Evolutionary conservation across 345 rosid species (phyloP).

Genomic region (Boechera stricta): DNA sequence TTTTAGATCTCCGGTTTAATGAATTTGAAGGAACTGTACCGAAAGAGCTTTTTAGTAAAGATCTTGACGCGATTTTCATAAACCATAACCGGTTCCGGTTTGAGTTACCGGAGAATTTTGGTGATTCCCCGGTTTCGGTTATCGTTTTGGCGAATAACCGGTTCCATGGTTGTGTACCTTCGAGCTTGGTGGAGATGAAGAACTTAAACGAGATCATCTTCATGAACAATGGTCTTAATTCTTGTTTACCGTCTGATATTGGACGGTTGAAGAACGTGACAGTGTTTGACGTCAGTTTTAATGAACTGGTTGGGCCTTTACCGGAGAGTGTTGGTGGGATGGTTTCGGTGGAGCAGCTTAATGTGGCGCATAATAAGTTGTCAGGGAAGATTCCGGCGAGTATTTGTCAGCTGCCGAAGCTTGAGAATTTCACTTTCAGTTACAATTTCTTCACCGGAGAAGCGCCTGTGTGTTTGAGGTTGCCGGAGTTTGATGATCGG

Average conservation of each 20-base stretch:
- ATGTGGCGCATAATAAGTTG: conserved; percentile 74
- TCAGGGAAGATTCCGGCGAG: conserved; percentile 64
- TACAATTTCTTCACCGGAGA: conserved; percentile 78
- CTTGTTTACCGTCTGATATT: conserved; percentile 69
- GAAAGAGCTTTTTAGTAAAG: conserved; percentile 63
- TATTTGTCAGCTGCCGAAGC: conserved; percentile 63
- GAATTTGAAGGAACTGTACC: conserved; percentile 82
- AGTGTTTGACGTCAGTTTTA: conserved; percentile 70
- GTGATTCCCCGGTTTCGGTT: conserved; percentile 80
- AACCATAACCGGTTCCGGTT: conserved; percentile 73
- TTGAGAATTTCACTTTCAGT: conserved; percentile 68
- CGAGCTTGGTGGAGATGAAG: conserved; percentile 70
- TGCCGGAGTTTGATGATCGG: conserved; percentile 58
- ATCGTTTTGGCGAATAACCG: conserved; percentile 75
- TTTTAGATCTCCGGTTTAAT: conserved; percentile 73
- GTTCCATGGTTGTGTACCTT: conserved; percentile 74
- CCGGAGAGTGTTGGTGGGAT: conserved; percentile 60
- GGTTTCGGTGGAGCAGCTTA: conserved; percentile 71
- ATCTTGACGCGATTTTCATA: conserved; percentile 71
- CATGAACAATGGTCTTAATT: conserved; percentile 65
- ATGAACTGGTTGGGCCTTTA: conserved; percentile 63
- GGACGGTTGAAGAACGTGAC: conserved; percentile 62
- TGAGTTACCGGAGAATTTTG: conserved; percentile 67
- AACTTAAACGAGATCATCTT: conserved; percentile 72
- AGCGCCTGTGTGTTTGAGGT: conserved; percentile 60